These are phyloP conservation scores for Neopestalotiopsis sp. DNA, from an alignment of 2,329 filamentous ascomycete genomes.

Conservation along the genomic window DNA sequence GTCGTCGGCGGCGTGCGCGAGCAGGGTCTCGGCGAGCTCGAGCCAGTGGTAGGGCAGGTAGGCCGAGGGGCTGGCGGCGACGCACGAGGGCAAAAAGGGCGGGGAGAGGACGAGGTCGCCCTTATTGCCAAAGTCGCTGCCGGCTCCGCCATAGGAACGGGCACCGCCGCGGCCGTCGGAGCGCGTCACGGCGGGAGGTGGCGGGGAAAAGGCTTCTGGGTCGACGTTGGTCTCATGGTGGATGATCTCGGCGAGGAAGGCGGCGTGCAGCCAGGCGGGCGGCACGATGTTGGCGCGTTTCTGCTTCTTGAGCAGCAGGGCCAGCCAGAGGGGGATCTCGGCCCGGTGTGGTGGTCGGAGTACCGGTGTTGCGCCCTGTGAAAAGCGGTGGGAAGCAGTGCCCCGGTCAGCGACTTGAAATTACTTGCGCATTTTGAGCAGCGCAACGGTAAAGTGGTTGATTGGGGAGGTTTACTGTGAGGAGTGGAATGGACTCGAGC, in stretches of 20 bases:
- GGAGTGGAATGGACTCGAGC: constrained; percentile 82
- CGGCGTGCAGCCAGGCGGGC: constrained; percentile 83
- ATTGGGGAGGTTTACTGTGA: constrained; percentile 65
- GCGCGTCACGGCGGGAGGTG: constrained; percentile 68
- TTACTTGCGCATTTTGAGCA: too few relatives aligned
- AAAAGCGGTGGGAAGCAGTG: constrained; percentile 14
- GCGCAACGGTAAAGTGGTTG: constrained; percentile 27
- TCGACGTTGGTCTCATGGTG: constrained; percentile 78
- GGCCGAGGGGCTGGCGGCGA: constrained; percentile 68
- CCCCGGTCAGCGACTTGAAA: constrained; percentile 5
- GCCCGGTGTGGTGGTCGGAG: constrained; percentile 83
- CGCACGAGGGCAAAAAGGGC: constrained; percentile 81
- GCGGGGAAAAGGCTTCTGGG: constrained; percentile 75
- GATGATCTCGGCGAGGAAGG: constrained; percentile 78
- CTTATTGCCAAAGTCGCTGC: neutral
- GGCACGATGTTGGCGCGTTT: constrained; percentile 90
- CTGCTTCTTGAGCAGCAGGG: constrained; percentile 92
- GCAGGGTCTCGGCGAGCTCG: constrained; percentile 84
- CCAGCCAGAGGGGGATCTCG: constrained; percentile 89
- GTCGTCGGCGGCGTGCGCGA: constrained; percentile 86
- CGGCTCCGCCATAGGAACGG: constrained; percentile 31
- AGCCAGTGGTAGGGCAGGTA: constrained; percentile 94
- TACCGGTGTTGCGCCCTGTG: constrained; percentile 75
- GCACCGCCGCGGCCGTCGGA: constrained; percentile 52
- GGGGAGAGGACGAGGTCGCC: constrained; percentile 56